A percentile compares a stretch with the other conserved stretches of the same genome.
These are phyloP conservation scores for Curvularia sp. DNA, from an alignment of 2,329 filamentous ascomycete genomes.

Conservation along the genomic window DNA sequence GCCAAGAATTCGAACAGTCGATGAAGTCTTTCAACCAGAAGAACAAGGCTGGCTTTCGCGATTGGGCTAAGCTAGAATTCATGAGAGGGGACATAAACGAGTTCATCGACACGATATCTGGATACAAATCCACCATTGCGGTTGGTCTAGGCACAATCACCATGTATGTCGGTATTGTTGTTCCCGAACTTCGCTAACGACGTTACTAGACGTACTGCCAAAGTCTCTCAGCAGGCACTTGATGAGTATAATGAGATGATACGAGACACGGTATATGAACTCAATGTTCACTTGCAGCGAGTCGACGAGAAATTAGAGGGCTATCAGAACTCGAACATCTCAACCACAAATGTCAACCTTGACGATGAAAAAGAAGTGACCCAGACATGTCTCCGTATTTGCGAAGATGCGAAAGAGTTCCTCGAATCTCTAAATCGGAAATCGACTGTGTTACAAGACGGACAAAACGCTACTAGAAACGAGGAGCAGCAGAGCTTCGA, in stretches of 20 bases:
- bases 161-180: background rate
- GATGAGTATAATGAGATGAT: background rate
- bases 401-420: background rate
- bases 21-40: background rate
- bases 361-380: background rate
- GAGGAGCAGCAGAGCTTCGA: background rate
- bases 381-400: background rate
- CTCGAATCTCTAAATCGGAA: background rate
- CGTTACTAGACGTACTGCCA: background rate
- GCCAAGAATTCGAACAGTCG: background rate
- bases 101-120: background rate
- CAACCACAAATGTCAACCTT: background rate
- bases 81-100: background rate
- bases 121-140: background rate
- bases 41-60: background rate
- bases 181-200: background rate
- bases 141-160: background rate
- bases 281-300: background rate
- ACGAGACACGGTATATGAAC: background rate
- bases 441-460: background rate
- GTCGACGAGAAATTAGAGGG: background rate
- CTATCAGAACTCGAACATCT: background rate
- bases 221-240: background rate
- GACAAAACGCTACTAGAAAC: background rate
- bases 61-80: background rate